Conservation (phyloP, 805 yeast genomes). For the Saccharomyces eubayanus region DNA sequence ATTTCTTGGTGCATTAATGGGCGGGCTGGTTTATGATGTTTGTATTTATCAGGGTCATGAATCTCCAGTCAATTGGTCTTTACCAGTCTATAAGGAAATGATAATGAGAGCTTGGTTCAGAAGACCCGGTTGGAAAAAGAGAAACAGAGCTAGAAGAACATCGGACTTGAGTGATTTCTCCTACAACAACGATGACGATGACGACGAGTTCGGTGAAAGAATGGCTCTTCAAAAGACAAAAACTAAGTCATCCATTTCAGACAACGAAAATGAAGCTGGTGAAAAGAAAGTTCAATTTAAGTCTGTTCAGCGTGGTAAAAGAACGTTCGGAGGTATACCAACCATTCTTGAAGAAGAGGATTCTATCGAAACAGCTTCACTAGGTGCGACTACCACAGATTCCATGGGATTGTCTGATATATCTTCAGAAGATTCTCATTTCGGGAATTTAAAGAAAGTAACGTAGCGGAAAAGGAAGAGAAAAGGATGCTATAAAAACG, state of each 20-base stretch:
- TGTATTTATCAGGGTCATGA: slow-evolving; percentile 45
- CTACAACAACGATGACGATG: slow-evolving; percentile 17
- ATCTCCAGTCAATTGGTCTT: slow-evolving; percentile 43
- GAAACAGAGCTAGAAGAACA: slow-evolving; percentile 21
- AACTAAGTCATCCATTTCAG: slow-evolving; percentile 8
- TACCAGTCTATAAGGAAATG: slow-evolving; percentile 19
- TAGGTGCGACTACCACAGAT: slow-evolving; percentile 8
- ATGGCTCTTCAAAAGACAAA: slow-evolving; percentile 10
- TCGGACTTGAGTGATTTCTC: slow-evolving; percentile 26
- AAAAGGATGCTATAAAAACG: neutral
- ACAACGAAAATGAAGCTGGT: slow-evolving; percentile 12
- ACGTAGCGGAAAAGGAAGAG: neutral
- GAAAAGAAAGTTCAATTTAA: slow-evolving; percentile 28
- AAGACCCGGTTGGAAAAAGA: slow-evolving; percentile 26
- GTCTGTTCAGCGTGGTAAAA: slow-evolving; percentile 18
- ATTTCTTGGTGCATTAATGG: slow-evolving; percentile 38
- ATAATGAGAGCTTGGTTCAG: slow-evolving; percentile 22
- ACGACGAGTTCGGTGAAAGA: slow-evolving; percentile 5
- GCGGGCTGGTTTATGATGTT: slow-evolving; percentile 45
- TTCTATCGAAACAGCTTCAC: slow-evolving; percentile 19
- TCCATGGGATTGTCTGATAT: neutral
- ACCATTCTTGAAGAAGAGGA: slow-evolving; percentile 26
- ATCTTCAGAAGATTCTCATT: neutral
- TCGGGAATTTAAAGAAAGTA: neutral
- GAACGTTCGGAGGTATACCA: slow-evolving; percentile 25